Evolutionary conservation across 1,284 basidiomycete species (phyloP).

Genomic region (Psilocybe mexicana): DNA sequence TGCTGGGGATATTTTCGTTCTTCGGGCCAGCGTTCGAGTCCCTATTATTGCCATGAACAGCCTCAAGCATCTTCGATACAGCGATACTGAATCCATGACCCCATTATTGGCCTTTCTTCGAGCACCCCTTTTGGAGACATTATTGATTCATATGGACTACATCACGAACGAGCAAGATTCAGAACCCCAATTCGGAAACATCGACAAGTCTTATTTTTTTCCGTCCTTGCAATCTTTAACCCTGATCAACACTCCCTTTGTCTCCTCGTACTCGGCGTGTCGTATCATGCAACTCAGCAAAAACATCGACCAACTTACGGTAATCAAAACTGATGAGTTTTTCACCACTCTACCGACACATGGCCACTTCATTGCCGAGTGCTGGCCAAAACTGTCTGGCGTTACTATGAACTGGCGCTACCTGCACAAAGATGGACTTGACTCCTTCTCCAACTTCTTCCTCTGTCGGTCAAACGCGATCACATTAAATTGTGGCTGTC

Average conservation of each 20-base stretch:
- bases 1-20: slow-evolving; percentile 1
- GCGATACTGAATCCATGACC: slow-evolving; percentile 7
- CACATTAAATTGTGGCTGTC: too few species aligned
- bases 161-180: neutral
- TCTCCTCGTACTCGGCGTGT: neutral
- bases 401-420: too few species aligned
- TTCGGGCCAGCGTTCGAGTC: neutral
- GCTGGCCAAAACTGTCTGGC: neutral
- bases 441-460: too few species aligned
- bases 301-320: neutral
- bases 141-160: slow-evolving; percentile 8
- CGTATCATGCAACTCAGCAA: neutral
- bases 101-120: slow-evolving; percentile 10
- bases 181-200: too few species aligned
- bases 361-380: neutral
- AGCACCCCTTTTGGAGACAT: slow-evolving; percentile 16
- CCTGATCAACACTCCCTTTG: neutral
- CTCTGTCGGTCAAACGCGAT: too few species aligned
- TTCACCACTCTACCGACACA: neutral
- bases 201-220: neutral
- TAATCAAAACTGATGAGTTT: neutral
- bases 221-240: slow-evolving; percentile 2
- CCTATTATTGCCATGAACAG: slow-evolving; percentile 10
- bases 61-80: slow-evolving; percentile 15
- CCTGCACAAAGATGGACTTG: too few species aligned